Percentiles rank a stretch among this genome's conserved stretches.
phyloP scores from a whole-genome alignment of 768 basidiomycete species.

The Rhizopogon roseolus region DNA sequence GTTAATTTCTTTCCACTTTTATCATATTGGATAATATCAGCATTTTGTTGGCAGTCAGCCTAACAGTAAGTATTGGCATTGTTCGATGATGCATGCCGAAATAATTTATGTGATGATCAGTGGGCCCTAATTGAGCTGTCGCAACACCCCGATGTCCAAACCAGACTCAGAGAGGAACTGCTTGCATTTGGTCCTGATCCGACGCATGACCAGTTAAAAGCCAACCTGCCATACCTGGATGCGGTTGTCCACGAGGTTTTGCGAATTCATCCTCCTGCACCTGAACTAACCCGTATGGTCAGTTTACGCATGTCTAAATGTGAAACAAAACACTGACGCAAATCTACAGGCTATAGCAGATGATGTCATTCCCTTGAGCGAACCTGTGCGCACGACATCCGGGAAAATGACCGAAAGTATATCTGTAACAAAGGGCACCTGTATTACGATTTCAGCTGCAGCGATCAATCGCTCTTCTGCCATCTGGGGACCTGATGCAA shows the following conservation, averaged over 20 bases:
- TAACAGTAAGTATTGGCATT: constrained; percentile 11
- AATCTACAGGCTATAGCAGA: constrained; percentile 40
- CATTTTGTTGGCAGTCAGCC: constrained; percentile 11
- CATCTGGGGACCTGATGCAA: constrained; percentile 59
- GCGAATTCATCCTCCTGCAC: constrained; percentile 38
- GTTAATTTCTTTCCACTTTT: not conserved
- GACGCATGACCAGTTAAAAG: constrained; percentile 48
- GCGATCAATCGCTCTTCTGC: constrained; percentile 45
- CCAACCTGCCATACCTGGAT: constrained; percentile 51
- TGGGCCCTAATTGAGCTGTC: constrained; percentile 59
- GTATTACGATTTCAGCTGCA: constrained; percentile 37
- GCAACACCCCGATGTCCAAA: constrained; percentile 23
- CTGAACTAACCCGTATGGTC: constrained; percentile 11
- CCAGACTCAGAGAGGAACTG: constrained; percentile 46
- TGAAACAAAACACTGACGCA: constrained; percentile 16
- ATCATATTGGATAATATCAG: not conserved
- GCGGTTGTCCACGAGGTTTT: constrained; percentile 43
- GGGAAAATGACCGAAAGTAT: constrained; percentile 39
- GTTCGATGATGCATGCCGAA: not conserved
- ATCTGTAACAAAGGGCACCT: constrained; percentile 43
- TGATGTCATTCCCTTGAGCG: constrained; percentile 53
- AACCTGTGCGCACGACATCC: constrained; percentile 37
- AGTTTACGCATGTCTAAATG: constrained; percentile 20
- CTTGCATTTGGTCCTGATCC: constrained; percentile 41
- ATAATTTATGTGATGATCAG: constrained; percentile 12